Conservation (phyloP, 345 rosid species). For the Cardiospermum halicacabum region DNA sequence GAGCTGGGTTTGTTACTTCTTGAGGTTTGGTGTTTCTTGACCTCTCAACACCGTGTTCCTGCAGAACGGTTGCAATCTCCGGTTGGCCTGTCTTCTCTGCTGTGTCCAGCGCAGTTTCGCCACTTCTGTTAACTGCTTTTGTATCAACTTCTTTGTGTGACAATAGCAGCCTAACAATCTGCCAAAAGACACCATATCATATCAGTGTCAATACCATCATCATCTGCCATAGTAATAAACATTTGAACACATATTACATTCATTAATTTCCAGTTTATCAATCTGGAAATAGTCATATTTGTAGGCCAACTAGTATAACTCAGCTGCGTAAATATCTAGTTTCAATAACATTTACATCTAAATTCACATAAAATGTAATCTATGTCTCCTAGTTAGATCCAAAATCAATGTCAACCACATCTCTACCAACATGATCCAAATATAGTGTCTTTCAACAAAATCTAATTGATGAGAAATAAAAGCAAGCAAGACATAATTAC, state of each 20-base stretch:
- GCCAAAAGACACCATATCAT: constrained; percentile 24
- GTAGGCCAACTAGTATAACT: neutral
- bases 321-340: too few relatives aligned
- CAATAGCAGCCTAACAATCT: constrained; percentile 70
- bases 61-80: constrained; percentile 43
- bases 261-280: neutral
- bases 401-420: neutral
- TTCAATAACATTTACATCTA: neutral
- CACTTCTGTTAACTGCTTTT: constrained; percentile 48
- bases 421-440: neutral
- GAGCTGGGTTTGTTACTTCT: constrained; percentile 43
- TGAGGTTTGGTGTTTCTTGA: constrained; percentile 55
- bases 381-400: neutral
- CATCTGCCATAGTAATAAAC: neutral
- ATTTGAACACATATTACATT: neutral
- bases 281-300: neutral
- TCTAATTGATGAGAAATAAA: neutral
- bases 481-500: constrained; percentile 20
- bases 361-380: neutral
- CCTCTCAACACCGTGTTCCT: constrained; percentile 62
- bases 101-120: constrained; percentile 80
- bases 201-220: neutral
- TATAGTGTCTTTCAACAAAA: neutral
- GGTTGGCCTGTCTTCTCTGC: constrained; percentile 76
- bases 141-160: constrained; percentile 41